Percentiles rank a stretch among this genome's conserved stretches.
Conservation (phyloP, 2,329 filamentous ascomycete genomes). For the Botrytis tulipae region DNA sequence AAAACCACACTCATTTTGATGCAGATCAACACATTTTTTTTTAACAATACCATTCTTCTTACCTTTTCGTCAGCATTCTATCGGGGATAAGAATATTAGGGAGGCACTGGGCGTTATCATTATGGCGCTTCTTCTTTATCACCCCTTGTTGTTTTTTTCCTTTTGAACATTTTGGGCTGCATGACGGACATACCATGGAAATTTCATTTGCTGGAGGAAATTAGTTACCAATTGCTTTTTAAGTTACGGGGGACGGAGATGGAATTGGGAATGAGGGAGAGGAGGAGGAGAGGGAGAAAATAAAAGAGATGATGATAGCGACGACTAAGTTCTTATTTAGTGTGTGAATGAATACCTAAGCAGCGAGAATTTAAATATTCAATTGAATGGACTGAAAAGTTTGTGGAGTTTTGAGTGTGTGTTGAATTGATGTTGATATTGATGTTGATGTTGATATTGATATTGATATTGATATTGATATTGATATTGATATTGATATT, state of each 20-base stretch:
- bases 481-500: neutral
- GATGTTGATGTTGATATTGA: neutral
- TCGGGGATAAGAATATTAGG: conserved; percentile 28
- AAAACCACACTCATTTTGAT: conserved; percentile 31
- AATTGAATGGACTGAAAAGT: neutral
- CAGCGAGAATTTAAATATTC: neutral
- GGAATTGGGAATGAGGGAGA: conserved; percentile 13
- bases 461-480: neutral
- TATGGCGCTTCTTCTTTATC: conserved; percentile 20
- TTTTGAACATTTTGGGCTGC: conserved; percentile 23
- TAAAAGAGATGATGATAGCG: conserved; percentile 2
- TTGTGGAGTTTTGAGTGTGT: neutral
- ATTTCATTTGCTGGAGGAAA: conserved; percentile 24
- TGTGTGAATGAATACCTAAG: conserved; percentile 11
- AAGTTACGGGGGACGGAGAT: neutral
- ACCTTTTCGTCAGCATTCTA: conserved; percentile 25
- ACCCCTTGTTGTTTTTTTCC: conserved; percentile 14
- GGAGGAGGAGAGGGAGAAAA: conserved; percentile 11
- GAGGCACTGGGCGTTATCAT: conserved; percentile 27
- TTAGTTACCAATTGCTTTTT: conserved; percentile 18
- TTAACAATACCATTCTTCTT: conserved; percentile 18
- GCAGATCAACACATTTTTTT: conserved; percentile 21
- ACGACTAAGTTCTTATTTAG: conserved; percentile 15
- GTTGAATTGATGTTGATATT: neutral
- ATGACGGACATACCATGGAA: conserved; percentile 33